Evolutionary conservation across 108 stramenopile genomes (phyloP).

Genomic region (Ochromonas danica): DNA sequence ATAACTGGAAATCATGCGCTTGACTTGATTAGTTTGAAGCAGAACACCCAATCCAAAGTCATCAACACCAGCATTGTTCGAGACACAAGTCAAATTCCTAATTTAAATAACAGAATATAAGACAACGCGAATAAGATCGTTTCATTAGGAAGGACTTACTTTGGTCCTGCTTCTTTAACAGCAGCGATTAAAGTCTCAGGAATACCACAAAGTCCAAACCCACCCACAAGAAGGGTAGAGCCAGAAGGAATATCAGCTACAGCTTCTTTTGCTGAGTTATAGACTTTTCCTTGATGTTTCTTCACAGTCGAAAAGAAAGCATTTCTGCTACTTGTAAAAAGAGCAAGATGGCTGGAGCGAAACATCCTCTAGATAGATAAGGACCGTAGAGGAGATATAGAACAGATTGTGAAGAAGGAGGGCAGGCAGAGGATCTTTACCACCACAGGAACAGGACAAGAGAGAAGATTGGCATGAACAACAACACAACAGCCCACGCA

Average conservation of each 20-base stretch:
- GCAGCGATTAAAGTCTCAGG: slow-evolving; percentile 54
- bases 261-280: neutral
- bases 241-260: slow-evolving; percentile 7
- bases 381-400: too few species aligned
- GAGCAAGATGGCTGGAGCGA: too few species aligned
- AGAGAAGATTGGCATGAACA: too few species aligned
- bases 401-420: too few species aligned
- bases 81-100: slow-evolving; percentile 69
- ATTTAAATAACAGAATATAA: neutral
- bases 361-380: too few species aligned
- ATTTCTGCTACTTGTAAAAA: too few species aligned
- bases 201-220: slow-evolving; percentile 57
- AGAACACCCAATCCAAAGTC: slow-evolving; percentile 70
- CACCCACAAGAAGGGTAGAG: slow-evolving; percentile 41
- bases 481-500: too few species aligned
- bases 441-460: too few species aligned
- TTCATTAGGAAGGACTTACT: neutral
- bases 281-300: slow-evolving; percentile 18
- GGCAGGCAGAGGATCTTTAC: too few species aligned
- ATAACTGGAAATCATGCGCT: slow-evolving; percentile 76
- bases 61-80: slow-evolving; percentile 78
- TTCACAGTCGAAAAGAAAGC: too few species aligned
- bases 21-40: slow-evolving; percentile 73
- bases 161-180: slow-evolving; percentile 47
- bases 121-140: neutral